A percentile compares a stretch with the other conserved stretches of the same genome.
Conservation (phyloP, 176 grass and related monocot species). For the Carex scoparia region DNA sequence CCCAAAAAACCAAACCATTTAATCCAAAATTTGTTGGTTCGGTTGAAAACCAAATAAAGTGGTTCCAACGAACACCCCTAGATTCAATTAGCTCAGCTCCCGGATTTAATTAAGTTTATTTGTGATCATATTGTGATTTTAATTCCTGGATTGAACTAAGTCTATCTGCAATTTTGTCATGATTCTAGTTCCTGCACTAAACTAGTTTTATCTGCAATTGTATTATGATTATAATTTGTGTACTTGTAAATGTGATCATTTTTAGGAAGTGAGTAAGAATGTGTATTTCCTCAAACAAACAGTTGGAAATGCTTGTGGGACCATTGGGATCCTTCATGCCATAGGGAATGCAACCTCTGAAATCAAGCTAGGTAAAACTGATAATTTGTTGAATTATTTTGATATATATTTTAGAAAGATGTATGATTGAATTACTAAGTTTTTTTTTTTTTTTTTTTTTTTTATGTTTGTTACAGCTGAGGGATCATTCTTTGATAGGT, state of each 20-base stretch:
- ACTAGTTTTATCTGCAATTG: neutral
- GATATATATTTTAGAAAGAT: neutral
- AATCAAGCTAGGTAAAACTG: constrained; percentile 62
- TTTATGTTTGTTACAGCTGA: constrained; percentile 49
- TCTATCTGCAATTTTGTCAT: neutral
- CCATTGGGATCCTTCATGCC: constrained; percentile 92
- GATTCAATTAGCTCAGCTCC: neutral
- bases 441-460: constrained; percentile 12
- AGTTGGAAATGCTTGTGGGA: constrained; percentile 83
- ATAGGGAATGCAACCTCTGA: constrained; percentile 59
- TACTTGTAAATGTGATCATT: neutral
- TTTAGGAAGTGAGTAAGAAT: constrained; percentile 55
- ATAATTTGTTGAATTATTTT: neutral
- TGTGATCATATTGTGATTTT: neutral
- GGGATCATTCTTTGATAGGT: constrained; percentile 82
- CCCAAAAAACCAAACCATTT: too few species aligned
- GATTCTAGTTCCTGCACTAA: neutral
- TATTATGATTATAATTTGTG: constrained; percentile 1
- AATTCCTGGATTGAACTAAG: neutral
- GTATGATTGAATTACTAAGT: constrained; percentile 7
- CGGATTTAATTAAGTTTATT: neutral
- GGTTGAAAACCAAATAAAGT: too few species aligned
- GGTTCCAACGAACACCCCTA: too few species aligned
- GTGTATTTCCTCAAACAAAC: constrained; percentile 93
- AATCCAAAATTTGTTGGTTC: too few species aligned